Base-by-base conservation (phyloP, 73 alveolate species). In the Paramecium octaurelia region DNA sequence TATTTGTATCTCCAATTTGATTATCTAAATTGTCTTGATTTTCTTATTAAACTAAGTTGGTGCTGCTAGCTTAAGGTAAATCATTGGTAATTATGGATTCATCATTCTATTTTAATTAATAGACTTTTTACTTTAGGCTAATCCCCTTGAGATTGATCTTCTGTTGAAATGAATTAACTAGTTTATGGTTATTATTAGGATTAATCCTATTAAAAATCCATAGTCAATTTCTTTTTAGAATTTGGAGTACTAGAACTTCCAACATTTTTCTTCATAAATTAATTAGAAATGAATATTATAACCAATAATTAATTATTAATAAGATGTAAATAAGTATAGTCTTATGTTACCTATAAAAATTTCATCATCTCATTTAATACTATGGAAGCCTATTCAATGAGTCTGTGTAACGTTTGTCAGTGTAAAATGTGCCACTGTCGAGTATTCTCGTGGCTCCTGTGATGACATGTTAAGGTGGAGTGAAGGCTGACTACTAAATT, bases 361-460 rank as follows among this genome's bases (percentile, higher is more conserved):
- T 14, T 40, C 48, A 64, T 64, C 84, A 64, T 64, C 84, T 64
- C 84, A 64, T 64, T 64, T 64, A 64, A 34, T 64, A 64, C 46
- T 64, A 64, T 31, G 84, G 84, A 12, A 64, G 48, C 29, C 46
- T 64, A 34, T 64, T 64, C 12, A 64, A 64, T 27, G 42, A 34
- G 29, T 64, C 84, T 12, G 84, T 64, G 12, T 64, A 64, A 6
- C 84, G 44, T 64, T 64, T 64, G 29, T 64, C 84, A 0, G 42
- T 64, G 48, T 64, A 64, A 34, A 31, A 64, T 31, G 84, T 64
- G 4, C 84, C 84, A 64, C 46, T 64, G 27, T 64, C 84, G 4
- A 64, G 46, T 64, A 64, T 14, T n/a, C 84, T 64, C 31, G 84
- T 64, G 12, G 84, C 46, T 12, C 84, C 84, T 31, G 84, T 27